A percentile compares a stretch with the other conserved stretches of the same genome.
These are phyloP conservation scores for Thelonectria blattea DNA, from an alignment of 2,329 filamentous ascomycete genomes.

Conservation along the genomic window DNA sequence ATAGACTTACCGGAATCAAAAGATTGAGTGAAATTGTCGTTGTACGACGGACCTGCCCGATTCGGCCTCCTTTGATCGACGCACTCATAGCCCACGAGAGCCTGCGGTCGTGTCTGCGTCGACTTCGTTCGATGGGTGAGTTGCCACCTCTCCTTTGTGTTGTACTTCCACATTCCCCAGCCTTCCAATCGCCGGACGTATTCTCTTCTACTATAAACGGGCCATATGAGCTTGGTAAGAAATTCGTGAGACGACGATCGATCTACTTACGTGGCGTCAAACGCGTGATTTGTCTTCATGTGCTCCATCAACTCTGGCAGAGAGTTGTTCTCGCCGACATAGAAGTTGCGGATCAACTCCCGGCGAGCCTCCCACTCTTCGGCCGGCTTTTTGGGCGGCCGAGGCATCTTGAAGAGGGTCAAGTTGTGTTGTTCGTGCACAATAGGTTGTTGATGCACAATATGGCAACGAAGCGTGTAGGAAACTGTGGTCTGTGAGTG, in stretches of 20 bases:
- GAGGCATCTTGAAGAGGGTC: no score
- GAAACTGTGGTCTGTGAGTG: no score
- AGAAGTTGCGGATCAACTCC: constrained; percentile 2
- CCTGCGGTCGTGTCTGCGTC: no score
- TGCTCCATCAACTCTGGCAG: not conserved
- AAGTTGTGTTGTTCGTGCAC: no score
- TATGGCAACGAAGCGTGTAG: no score
- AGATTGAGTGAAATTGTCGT: no score
- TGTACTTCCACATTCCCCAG: not conserved
- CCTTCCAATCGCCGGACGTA: not conserved
- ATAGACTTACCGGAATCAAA: no score
- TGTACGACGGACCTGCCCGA: no score
- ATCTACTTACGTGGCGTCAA: constrained; percentile 6
- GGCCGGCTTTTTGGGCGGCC: not conserved
- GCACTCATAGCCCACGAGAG: no score
- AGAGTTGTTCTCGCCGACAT: not conserved
- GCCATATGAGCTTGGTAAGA: not conserved
- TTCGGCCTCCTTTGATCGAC: no score
- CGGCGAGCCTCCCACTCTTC: constrained; percentile 7
- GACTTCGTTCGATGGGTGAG: not conserved
- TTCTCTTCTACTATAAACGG: not conserved
- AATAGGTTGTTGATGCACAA: no score
- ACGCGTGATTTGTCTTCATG: not conserved
- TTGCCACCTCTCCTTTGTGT: not conserved
- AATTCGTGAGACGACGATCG: no score